Conservation (phyloP, 139 green algal genomes). For the Volvox reticuliferus region DNA sequence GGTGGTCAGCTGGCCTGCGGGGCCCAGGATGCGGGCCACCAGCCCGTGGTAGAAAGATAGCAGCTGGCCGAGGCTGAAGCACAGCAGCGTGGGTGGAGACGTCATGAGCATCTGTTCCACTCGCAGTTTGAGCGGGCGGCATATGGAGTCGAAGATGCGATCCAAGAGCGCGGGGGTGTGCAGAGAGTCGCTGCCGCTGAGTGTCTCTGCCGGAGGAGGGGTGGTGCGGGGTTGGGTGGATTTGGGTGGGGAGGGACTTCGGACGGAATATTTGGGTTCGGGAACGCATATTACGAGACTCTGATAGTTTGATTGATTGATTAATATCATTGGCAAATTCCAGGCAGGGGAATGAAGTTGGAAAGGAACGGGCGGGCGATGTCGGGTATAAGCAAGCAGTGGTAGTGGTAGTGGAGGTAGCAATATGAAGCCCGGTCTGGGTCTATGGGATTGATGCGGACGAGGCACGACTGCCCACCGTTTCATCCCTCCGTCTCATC, state of each 20-base stretch:
- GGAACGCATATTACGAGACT: too few relatives aligned
- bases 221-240: background rate
- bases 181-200: slow-evolving; percentile 55
- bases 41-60: slow-evolving; percentile 85
- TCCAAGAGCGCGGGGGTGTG: slow-evolving; percentile 84
- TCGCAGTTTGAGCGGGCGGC: slow-evolving; percentile 92
- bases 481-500: too few relatives aligned
- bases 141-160: slow-evolving; percentile 95
- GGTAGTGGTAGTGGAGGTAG: too few relatives aligned
- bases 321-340: too few relatives aligned
- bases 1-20: slow-evolving; percentile 51
- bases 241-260: background rate
- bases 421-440: too few relatives aligned
- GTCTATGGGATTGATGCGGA: too few relatives aligned
- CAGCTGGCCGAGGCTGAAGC: slow-evolving; percentile 87
- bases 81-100: slow-evolving; percentile 77
- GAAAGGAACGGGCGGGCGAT: too few relatives aligned
- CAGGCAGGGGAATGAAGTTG: too few relatives aligned
- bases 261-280: too few relatives aligned
- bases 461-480: too few relatives aligned
- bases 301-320: too few relatives aligned
- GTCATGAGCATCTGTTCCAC: slow-evolving; percentile 85
- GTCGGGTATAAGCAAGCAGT: too few relatives aligned
- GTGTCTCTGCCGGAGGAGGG: background rate
- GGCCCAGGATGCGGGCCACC: slow-evolving; percentile 51